Conservation (phyloP, 495 filamentous ascomycete species). For the Poronia punctata region DNA sequence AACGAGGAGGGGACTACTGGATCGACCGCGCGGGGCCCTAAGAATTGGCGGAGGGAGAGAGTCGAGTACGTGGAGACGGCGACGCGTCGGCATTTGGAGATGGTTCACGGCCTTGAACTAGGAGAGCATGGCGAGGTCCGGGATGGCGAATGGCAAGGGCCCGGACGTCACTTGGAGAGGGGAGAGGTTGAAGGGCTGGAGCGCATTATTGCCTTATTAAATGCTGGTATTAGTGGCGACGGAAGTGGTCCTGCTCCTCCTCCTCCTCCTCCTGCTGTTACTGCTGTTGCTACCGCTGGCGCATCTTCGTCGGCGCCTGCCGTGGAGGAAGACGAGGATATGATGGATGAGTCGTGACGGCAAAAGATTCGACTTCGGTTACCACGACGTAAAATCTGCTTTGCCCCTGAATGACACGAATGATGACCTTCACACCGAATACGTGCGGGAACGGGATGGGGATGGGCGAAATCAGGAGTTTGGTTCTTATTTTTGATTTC, state of each 20-base stretch:
- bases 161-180: constrained; percentile 29
- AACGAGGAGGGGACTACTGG: constrained; percentile 27
- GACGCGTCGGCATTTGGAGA: constrained; percentile 49
- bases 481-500: no score
- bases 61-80: constrained; percentile 72
- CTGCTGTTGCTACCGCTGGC: background rate
- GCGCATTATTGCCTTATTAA: constrained; percentile 36
- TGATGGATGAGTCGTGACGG: constrained; percentile 27
- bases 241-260: background rate
- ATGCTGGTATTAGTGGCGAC: constrained; percentile 11
- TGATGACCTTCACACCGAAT: background rate
- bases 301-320: constrained; percentile 1
- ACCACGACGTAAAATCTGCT: no score
- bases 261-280: background rate
- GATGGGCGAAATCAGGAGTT: background rate
- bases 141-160: constrained; percentile 50
- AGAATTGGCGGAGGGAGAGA: constrained; percentile 51
- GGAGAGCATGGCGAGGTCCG: constrained; percentile 48
- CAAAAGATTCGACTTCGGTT: no score
- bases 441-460: background rate
- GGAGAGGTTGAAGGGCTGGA: constrained; percentile 51
- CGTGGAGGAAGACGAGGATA: constrained; percentile 12
- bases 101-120: constrained; percentile 47
- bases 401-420: constrained; percentile 1
- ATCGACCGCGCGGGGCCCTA: constrained; percentile 15